Conservation (phyloP, 177 flowering plant species). For the Vitis hybrid region DNA sequence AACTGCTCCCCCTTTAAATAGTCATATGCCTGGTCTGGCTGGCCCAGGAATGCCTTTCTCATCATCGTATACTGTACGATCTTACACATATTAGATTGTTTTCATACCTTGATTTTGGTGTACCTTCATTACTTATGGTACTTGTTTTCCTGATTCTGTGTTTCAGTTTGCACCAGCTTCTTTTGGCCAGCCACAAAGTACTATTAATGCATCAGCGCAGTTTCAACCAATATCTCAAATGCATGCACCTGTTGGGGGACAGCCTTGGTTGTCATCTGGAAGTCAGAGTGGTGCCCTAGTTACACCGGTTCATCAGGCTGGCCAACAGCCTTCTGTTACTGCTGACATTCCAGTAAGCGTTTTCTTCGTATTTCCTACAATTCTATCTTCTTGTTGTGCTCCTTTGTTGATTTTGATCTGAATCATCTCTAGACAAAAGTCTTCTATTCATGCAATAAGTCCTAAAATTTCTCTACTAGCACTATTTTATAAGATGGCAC, state of each 20-base stretch:
- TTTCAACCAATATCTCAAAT: constrained; percentile 65
- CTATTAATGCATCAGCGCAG: constrained; percentile 37
- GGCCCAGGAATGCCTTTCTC: constrained; percentile 53
- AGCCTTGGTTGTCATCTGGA: constrained; percentile 63
- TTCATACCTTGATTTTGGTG: background rate
- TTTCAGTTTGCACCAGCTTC: constrained; percentile 60
- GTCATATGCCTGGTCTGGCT: constrained; percentile 48
- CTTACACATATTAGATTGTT: background rate
- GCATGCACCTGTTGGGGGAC: constrained; percentile 53
- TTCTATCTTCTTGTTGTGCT: background rate
- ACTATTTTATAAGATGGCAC: no score
- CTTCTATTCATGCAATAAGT: no score
- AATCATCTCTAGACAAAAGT: no score
- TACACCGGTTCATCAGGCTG: constrained; percentile 43
- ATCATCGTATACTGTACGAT: constrained; percentile 73
- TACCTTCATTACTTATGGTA: background rate
- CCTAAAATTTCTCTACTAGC: no score
- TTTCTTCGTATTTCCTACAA: background rate
- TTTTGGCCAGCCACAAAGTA: constrained; percentile 56
- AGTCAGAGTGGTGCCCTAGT: constrained; percentile 40
- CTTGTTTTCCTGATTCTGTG: constrained; percentile 6
- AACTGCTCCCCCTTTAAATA: constrained; percentile 35
- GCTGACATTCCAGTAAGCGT: constrained; percentile 34
- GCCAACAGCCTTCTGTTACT: constrained; percentile 44
- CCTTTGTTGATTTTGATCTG: background rate